These are phyloP conservation scores for Evernia prunastri DNA, from an alignment of 495 filamentous ascomycete genomes.

Conservation along the genomic window DNA sequence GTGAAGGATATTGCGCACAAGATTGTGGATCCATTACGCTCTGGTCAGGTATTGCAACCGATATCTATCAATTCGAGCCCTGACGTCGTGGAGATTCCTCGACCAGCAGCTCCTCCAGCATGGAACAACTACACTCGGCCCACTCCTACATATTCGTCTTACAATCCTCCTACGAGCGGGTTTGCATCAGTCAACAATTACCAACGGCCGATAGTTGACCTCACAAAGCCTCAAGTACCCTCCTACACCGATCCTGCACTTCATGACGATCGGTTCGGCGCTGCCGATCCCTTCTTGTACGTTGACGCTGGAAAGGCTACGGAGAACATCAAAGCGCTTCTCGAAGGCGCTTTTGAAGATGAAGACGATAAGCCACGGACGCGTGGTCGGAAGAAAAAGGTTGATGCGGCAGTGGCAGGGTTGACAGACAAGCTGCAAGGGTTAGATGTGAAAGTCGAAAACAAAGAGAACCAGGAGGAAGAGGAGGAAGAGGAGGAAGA, in stretches of 20 bases:
- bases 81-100: constrained; percentile 40
- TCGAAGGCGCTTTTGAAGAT: constrained; percentile 83
- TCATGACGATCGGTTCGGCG: constrained; percentile 35
- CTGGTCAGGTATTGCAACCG: constrained; percentile 31
- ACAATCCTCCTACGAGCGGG: constrained; percentile 7
- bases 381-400: constrained; percentile 48
- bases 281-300: constrained; percentile 56
- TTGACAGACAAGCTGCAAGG: constrained; percentile 54
- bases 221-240: constrained; percentile 34
- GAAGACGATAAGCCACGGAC: constrained; percentile 58
- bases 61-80: constrained; percentile 22
- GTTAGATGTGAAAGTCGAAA: constrained; percentile 42
- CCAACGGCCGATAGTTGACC: constrained; percentile 42
- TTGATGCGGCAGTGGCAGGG: constrained; percentile 41
- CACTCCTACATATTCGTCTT: constrained; percentile 39
- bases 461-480: constrained; percentile 34
- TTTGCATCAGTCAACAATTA: constrained; percentile 32
- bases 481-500: constrained; percentile 58
- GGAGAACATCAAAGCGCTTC: constrained; percentile 77
- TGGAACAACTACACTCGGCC: constrained; percentile 38
- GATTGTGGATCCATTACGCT: constrained; percentile 40
- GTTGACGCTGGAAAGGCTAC: constrained; percentile 71
- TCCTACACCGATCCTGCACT: constrained; percentile 27
- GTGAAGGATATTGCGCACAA: constrained; percentile 10
- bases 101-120: constrained; percentile 37